Base-by-base conservation (phyloP, 169 alveolate genomes). In the Neospora caninum region DNA sequence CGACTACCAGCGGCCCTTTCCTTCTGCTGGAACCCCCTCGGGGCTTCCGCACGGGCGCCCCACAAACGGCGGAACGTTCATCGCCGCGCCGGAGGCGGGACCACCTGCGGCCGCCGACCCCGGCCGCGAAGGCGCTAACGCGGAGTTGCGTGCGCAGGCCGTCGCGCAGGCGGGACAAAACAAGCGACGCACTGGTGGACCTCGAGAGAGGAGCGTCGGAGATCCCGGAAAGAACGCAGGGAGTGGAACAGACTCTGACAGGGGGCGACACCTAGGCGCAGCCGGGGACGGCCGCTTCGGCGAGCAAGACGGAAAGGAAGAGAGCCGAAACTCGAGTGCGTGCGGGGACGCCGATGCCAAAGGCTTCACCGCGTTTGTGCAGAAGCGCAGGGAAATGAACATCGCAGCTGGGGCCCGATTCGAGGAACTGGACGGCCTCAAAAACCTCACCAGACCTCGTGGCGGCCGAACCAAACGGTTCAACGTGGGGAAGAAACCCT, bases 401-500 rank as follows among this genome's bases (percentile, higher is more conserved):
- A 64, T 64, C 31, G 73, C 73, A 29, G 73, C 73, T 7, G 73
- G 73, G 34, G 73, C 73, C 31, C 73, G 73, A 6, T 92, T 92
- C 69, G 92, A 58, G 49, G 95, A 92, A 78, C 92, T 92, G 22
- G 92, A 92, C 49, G 91, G 83, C 45, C 92, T 92, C 27, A 86
- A 86, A 42, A 58, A 36, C 58, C 88, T 92, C 16, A 84, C 92
- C 80, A 69, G 94, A 31, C 96, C 96, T 10, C 91, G 64, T 31
- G 96, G 92, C 18, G 96, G 96, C 43, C n/a, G 78, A 20, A 86
- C 88, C 80, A 94, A 94, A 83, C 86, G 96, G 2, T 88, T 91
- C 54, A 94, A 94, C 69, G 96, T 94, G 58, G 96, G 96, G 20
- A 91, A 88, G 73, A 94, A 94, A 31, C 96, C 96, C 31, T 94